Evolutionary conservation across 1,284 basidiomycete species (phyloP).

Genomic region (Pseudozyma thailandica): DNA sequence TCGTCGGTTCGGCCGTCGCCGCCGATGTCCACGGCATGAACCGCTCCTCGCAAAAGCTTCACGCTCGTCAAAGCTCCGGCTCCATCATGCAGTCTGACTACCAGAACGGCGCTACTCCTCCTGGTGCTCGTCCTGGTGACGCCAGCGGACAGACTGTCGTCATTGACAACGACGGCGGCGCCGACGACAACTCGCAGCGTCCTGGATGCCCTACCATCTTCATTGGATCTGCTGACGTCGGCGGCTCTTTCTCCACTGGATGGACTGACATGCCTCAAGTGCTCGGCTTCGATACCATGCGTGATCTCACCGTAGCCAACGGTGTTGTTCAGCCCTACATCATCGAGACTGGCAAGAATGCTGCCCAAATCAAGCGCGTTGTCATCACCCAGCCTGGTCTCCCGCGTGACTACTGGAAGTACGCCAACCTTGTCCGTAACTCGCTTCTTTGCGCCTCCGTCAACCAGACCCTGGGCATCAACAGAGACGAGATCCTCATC

Average conservation of each 20-base stretch:
- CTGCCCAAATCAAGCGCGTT: constrained; percentile 53
- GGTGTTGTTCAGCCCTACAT: constrained; percentile 55
- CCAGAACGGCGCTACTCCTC: constrained; percentile 53
- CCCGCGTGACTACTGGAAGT: constrained; percentile 62
- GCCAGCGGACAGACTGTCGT: constrained; percentile 55
- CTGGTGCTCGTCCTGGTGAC: constrained; percentile 49
- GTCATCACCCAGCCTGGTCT: constrained; percentile 56
- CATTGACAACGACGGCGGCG: constrained; percentile 48
- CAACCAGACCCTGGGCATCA: constrained; percentile 49
- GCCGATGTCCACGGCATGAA: constrained; percentile 13
- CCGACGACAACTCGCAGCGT: constrained; percentile 57
- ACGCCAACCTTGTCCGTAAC: constrained; percentile 59
- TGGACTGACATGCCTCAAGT: constrained; percentile 61
- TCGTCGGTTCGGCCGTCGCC: constrained; percentile 27
- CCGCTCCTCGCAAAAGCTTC: constrained; percentile 9
- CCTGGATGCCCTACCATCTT: constrained; percentile 58
- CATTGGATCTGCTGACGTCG: constrained; percentile 57
- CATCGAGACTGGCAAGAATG: constrained; percentile 35
- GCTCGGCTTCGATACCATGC: constrained; percentile 60
- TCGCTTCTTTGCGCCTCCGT: constrained; percentile 50
- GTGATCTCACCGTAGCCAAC: constrained; percentile 45
- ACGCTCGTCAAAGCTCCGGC: constrained; percentile 36
- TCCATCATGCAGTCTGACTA: constrained; percentile 52
- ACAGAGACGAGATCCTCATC: constrained; percentile 54
- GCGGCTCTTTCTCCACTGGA: constrained; percentile 45